Percentiles rank a stretch among this genome's conserved stretches.
Conservation (phyloP, 1,284 basidiomycete species). For the Neonothopanus nambi region DNA sequence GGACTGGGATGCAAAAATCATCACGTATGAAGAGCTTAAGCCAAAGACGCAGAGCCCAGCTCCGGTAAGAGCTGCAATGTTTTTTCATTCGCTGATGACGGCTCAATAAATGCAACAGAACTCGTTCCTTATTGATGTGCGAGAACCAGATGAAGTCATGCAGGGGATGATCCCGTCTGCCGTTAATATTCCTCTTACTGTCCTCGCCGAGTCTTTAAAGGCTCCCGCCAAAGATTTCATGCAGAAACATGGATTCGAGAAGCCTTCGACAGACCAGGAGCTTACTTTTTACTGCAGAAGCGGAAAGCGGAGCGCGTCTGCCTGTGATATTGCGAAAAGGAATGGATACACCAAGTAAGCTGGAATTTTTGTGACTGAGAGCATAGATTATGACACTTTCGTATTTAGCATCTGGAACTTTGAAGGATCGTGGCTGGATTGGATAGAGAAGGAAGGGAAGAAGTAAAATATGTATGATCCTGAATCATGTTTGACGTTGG, state of each 20-base stretch:
- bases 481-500: no score
- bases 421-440: slow-evolving; percentile 91
- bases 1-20: slow-evolving; percentile 70
- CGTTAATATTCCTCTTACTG: slow-evolving; percentile 90
- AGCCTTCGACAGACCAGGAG: slow-evolving; percentile 77
- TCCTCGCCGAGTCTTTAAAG: slow-evolving; percentile 71
- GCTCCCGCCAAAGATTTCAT: slow-evolving; percentile 63
- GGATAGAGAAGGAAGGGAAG: slow-evolving; percentile 68
- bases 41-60: slow-evolving; percentile 79
- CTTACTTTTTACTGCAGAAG: slow-evolving; percentile 95
- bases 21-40: slow-evolving; percentile 86
- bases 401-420: slow-evolving; percentile 77
- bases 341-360: slow-evolving; percentile 85
- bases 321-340: slow-evolving; percentile 81
- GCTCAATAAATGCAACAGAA: slow-evolving; percentile 46
- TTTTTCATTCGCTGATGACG: background rate
- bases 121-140: slow-evolving; percentile 87
- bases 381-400: slow-evolving; percentile 1
- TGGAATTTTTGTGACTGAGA: background rate
- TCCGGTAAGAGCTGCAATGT: slow-evolving; percentile 53
- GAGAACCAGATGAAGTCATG: slow-evolving; percentile 91
- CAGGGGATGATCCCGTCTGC: slow-evolving; percentile 96
- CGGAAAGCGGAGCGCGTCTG: slow-evolving; percentile 83
- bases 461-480: slow-evolving; percentile 19
- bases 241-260: slow-evolving; percentile 79